A percentile compares a stretch with the other conserved stretches of the same genome.
These are phyloP conservation scores for Thecaphora thlaspeos DNA, from an alignment of 1,284 basidiomycete species.

Conservation along the genomic window DNA sequence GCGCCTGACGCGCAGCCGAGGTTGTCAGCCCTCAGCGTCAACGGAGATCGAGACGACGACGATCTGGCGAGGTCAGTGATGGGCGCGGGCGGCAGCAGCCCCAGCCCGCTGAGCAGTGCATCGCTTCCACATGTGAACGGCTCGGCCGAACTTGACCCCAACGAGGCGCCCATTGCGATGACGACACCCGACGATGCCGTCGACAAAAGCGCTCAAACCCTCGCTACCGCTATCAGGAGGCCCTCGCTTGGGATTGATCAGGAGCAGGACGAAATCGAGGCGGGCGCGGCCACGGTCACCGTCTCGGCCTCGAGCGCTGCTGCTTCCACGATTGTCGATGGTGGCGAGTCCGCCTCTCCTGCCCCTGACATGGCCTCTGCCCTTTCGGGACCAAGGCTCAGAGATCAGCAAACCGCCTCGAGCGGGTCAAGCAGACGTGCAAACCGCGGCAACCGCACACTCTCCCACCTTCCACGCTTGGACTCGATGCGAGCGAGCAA, in stretches of 20 bases:
- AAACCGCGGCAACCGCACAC: constrained; percentile 9
- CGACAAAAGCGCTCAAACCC: constrained; percentile 2
- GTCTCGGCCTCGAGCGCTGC: constrained; percentile 7
- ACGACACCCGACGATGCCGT: neutral
- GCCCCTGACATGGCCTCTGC: too few species aligned
- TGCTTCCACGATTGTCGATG: neutral
- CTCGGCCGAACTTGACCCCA: too few species aligned
- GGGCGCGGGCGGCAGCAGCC: neutral
- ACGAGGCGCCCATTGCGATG: too few species aligned
- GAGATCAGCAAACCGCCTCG: constrained; percentile 5
- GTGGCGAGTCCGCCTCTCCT: neutral
- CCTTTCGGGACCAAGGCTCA: too few species aligned
- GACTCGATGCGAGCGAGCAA: constrained; percentile 38
- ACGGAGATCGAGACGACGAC: too few species aligned
- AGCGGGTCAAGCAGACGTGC: constrained; percentile 10
- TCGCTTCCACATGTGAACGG: neutral
- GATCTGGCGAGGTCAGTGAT: too few species aligned
- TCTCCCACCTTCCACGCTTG: constrained; percentile 46
- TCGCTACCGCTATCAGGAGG: constrained; percentile 10
- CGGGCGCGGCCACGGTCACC: constrained; percentile 8
- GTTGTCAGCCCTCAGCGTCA: too few species aligned
- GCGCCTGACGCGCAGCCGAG: too few species aligned
- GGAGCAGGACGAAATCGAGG: constrained; percentile 32
- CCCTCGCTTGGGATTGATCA: constrained; percentile 35
- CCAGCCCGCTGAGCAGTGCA: neutral